Evolutionary conservation across 257 asterid genomes (phyloP).

Genomic region (Eustoma russellianum): DNA sequence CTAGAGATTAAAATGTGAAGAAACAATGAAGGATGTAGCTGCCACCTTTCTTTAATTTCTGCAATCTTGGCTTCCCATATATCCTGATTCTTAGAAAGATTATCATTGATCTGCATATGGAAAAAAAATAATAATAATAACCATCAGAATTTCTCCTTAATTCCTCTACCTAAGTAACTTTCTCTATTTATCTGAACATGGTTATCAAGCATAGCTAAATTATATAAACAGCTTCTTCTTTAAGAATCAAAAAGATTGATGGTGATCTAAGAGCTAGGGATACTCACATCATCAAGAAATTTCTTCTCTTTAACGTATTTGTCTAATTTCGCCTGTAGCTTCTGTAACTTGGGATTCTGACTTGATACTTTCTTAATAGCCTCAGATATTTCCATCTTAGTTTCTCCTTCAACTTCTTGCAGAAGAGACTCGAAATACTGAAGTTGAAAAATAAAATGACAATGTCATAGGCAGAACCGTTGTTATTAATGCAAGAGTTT

Average conservation of each 20-base stretch:
- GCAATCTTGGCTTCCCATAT: constrained; percentile 68
- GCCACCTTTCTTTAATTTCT: constrained; percentile 60
- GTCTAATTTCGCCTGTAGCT: constrained; percentile 60
- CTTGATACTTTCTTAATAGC: constrained; percentile 69
- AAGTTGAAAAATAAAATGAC: constrained; percentile 23
- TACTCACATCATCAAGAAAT: constrained; percentile 77
- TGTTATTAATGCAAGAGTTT: constrained; percentile 8
- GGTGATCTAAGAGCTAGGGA: background rate
- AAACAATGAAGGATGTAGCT: background rate
- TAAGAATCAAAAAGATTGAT: background rate
- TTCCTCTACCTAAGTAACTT: background rate
- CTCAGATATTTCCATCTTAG: constrained; percentile 43
- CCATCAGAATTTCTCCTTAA: constrained; percentile 1
- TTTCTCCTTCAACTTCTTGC: constrained; percentile 66
- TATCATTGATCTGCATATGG: constrained; percentile 63
- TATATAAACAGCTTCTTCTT: background rate
- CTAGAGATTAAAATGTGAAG: no score
- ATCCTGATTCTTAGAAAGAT: constrained; percentile 63
- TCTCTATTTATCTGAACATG: background rate
- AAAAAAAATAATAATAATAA: constrained; percentile 13
- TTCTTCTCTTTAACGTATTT: constrained; percentile 53
- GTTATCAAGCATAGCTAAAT: background rate
- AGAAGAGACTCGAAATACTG: constrained; percentile 84
- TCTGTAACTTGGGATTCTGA: constrained; percentile 64
- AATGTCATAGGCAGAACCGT: constrained; percentile 18